phyloP scores from a whole-genome alignment of 192 early-diverging fungal species.

The Podila epigama region DNA sequence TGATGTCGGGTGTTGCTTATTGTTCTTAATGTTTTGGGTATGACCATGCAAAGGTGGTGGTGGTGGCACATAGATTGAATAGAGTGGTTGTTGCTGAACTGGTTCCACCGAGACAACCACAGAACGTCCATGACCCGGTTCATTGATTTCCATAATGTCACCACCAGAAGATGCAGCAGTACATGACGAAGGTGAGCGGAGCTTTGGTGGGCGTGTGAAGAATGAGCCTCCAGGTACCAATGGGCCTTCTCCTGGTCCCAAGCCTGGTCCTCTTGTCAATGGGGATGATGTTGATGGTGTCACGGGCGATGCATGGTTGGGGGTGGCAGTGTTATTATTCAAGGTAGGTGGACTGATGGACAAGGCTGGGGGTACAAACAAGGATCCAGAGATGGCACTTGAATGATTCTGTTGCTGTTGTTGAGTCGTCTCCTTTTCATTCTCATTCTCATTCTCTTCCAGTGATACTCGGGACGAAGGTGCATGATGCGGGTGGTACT shows the following conservation, averaged over 20 bases:
- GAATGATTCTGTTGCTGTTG: too few species aligned
- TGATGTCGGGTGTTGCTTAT: neutral
- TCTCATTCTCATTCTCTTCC: slow-evolving; percentile 14
- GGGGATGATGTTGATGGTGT: neutral
- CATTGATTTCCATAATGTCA: slow-evolving; percentile 50
- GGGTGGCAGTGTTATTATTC: neutral
- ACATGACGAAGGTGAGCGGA: slow-evolving; percentile 26
- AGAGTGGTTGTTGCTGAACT: slow-evolving; percentile 37
- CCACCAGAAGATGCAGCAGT: slow-evolving; percentile 6
- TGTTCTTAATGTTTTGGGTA: neutral
- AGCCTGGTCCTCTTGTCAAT: too few species aligned
- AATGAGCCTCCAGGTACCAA: slow-evolving; percentile 27
- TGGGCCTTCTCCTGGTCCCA: too few species aligned
- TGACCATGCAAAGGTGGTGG: neutral
- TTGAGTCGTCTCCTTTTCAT: too few species aligned
- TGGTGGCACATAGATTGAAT: slow-evolving; percentile 34
- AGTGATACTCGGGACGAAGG: neutral
- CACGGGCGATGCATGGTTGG: neutral
- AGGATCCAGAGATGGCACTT: slow-evolving; percentile 24
- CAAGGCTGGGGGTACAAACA: slow-evolving; percentile 32
- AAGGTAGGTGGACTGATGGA: slow-evolving; percentile 19
- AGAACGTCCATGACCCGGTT: slow-evolving; percentile 28
- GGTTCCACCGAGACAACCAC: slow-evolving; percentile 30
- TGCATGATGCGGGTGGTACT: too few species aligned
- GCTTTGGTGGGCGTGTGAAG: slow-evolving; percentile 15